Evolutionary conservation across 495 filamentous ascomycete genomes (phyloP).

Genomic region (Copromyces sp.): DNA sequence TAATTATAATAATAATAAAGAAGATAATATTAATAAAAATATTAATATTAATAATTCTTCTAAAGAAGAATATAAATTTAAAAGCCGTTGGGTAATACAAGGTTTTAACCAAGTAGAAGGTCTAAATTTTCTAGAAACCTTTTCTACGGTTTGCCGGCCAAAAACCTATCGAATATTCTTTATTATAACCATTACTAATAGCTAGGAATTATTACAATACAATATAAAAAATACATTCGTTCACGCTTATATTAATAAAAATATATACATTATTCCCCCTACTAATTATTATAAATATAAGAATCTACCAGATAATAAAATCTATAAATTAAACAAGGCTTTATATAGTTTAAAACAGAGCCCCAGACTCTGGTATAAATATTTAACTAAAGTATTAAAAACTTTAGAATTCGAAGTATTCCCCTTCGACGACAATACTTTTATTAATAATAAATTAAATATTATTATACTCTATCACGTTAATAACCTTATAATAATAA

Average conservation of each 20-base stretch:
- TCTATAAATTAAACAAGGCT: too few species aligned
- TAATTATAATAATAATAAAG: background rate
- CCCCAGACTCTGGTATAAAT: too few species aligned
- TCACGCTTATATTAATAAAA: background rate
- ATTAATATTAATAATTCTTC: background rate
- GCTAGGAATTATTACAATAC: background rate
- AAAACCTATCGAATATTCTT: conserved; percentile 1
- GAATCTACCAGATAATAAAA: background rate
- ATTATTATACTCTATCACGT: background rate
- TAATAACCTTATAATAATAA: background rate
- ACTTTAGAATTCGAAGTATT: too few species aligned
- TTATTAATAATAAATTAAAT: background rate
- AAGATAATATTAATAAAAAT: too few species aligned
- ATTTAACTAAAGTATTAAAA: too few species aligned
- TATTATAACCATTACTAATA: background rate
- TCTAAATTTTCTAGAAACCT: background rate
- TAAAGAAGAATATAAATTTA: background rate
- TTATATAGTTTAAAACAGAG: too few species aligned
- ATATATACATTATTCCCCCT: background rate
- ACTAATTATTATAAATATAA: background rate
- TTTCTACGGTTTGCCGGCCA: background rate
- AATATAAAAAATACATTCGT: background rate
- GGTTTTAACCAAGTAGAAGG: background rate
- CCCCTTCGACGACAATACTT: background rate
- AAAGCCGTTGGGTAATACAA: background rate